Base-by-base conservation (phyloP, 768 basidiomycete species). In the Boletellus ananiceps region DNA sequence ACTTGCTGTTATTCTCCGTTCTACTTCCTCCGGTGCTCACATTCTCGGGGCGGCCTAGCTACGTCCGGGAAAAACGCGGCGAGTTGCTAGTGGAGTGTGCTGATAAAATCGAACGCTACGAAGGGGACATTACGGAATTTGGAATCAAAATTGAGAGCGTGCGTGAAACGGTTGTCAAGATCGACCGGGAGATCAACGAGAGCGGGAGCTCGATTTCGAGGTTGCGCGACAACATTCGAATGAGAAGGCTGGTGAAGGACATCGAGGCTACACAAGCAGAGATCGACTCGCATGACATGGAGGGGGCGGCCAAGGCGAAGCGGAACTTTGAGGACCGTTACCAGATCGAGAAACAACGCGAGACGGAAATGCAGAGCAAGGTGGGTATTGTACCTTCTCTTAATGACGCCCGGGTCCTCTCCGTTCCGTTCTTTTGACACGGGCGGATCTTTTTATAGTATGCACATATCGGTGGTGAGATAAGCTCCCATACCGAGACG, bases 281-380 rank as follows among this genome's bases (percentile, higher is more conserved):
- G 66, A 86, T 96, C 47, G 83, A 84, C 40, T 70, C 74, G 6
- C 76, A 81, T 50, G 89, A 97, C 67, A 79, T 97, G 70, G 92
- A 94, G 56, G 83, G 82, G 52, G 90, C 92, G 16, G 86, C 85
- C 16, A 88, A 82, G 63, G 88, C 91, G 18, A 82, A 83, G 64
- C 78, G 86, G 49, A 87, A 83, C 49, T 99, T 95, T 66, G 82
- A 94, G 47, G 81, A 84, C 44, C 81, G 85, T 59, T 98, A 87
- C 69, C 74, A 75, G 25, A 69, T 74, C 2, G 85, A 84, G 59
- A 85, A 89, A 64, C 74, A 80, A 54, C 81, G 76, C 62, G 89
- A 93, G 70, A 80, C 79, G 13, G 75, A 83, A 33, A 69, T 92
- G 57, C 82, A 86, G 54, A 79, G 78, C 56, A 75, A 79, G 72